Evolutionary conservation across 1,284 basidiomycete genomes (phyloP), one percentile per base, ranked within the genome.

Genomic region (Chalciporus sp.): DNA sequence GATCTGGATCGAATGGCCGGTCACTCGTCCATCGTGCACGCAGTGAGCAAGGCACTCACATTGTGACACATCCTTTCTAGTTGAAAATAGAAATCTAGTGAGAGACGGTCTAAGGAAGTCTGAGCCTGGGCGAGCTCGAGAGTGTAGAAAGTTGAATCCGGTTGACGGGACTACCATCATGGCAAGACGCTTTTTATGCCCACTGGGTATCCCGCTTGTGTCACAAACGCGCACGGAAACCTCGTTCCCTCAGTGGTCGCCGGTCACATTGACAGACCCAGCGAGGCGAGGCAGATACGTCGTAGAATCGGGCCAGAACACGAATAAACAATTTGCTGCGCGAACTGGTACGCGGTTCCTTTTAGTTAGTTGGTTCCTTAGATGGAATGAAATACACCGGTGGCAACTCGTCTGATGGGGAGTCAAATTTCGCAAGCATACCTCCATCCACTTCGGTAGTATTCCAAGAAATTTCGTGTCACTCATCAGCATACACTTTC

Each of bases 31-130:
- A 51, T 57, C 17, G 39, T 5, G 19, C 14, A 33, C 33, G 51
- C 57, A 52, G 55, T 54, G 45, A 45, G 51, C 40, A 50, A 43
- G 28, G 60, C 44, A 74, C 83, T 53, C 65, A 91, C 89, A 72
- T 91, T 90, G 73, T 88, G 79, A 69, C 89, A 92, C 90, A 92
- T 92, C 53, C 61, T 70, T 39, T 39, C n/a, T 9, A 39, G 37
- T 39, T 2, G 17, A 39, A 39, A 17, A 39, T 56, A 14, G 47
- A 54, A 17, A 54, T 39, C 7, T 19, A 55, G 53, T 37, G 58
- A 55, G 59, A 62, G 47, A 19, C 56, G 59, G 59, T 53, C 55
- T 20, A 52, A 53, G 51, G 49, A 57, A 42, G 49, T 54, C 42
- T 55, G 58, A 49, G 52, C 41, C 19, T 45, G 55, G 41, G 27